phyloP scores from a whole-genome alignment of 2,329 filamentous ascomycete species.

The Xylariaceae sp. region DNA sequence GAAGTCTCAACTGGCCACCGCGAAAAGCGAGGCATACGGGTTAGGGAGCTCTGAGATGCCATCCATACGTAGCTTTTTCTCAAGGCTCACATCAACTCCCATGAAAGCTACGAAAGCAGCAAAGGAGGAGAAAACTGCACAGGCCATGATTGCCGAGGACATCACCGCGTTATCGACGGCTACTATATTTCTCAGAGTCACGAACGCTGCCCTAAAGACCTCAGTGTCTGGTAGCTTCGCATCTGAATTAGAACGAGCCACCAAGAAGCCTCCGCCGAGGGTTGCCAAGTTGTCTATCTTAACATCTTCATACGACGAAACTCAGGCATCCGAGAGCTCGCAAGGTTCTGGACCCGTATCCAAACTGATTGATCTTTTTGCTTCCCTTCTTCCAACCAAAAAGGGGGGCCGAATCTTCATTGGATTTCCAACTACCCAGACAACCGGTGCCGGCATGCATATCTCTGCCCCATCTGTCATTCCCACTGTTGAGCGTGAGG shows the following conservation, averaged over 20 bases:
- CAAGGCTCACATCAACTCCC: slow-evolving; percentile 58
- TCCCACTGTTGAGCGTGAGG: slow-evolving; percentile 93
- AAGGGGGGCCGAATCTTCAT: slow-evolving; percentile 89
- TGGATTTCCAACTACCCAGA: slow-evolving; percentile 95
- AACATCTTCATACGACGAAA: slow-evolving; percentile 85
- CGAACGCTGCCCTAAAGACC: slow-evolving; percentile 75
- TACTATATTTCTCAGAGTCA: slow-evolving; percentile 83
- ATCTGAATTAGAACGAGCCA: slow-evolving; percentile 85
- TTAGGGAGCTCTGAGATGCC: slow-evolving; percentile 47
- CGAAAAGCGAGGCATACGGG: slow-evolving; percentile 48
- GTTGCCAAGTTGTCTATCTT: slow-evolving; percentile 79
- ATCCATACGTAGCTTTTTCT: slow-evolving; percentile 75
- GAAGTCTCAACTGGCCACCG: slow-evolving; percentile 53
- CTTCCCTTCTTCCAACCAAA: slow-evolving; percentile 82
- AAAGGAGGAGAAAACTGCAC: slow-evolving; percentile 57
- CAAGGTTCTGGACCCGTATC: slow-evolving; percentile 41
- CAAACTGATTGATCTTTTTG: slow-evolving; percentile 72
- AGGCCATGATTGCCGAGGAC: slow-evolving; percentile 63
- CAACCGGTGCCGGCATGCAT: slow-evolving; percentile 87
- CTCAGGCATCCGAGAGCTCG: slow-evolving; percentile 57
- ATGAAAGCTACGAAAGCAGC: slow-evolving; percentile 51
- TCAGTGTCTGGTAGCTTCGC: slow-evolving; percentile 68
- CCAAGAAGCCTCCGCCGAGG: slow-evolving; percentile 93
- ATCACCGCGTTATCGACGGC: slow-evolving; percentile 65
- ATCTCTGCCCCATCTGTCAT: slow-evolving; percentile 95